Conservation (phyloP, 345 rosid species). For the Noccaea caerulescens region DNA sequence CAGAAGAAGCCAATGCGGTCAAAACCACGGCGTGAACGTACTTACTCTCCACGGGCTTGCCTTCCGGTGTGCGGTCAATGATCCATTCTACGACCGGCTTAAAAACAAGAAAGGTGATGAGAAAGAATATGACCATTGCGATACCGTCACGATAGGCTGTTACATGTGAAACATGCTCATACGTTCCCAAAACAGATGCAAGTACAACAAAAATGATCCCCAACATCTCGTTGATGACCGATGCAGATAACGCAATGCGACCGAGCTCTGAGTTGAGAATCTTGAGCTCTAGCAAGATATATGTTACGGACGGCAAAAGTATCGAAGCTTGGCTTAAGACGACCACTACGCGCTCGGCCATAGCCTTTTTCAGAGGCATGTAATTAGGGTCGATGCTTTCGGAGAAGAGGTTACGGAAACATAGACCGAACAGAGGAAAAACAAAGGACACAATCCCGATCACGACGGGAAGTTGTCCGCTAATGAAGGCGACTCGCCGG, state of each 20-base stretch:
- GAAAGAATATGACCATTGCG: neutral
- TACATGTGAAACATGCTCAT: slow-evolving; percentile 2
- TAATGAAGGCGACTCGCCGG: slow-evolving; percentile 22
- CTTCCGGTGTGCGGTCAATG: slow-evolving; percentile 42
- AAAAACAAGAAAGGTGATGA: slow-evolving; percentile 17
- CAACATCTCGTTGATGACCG: slow-evolving; percentile 21
- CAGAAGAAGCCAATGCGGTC: slow-evolving; percentile 31
- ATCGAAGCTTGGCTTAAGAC: slow-evolving; percentile 16
- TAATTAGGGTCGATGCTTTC: slow-evolving; percentile 25
- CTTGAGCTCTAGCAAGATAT: slow-evolving; percentile 32
- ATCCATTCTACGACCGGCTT: slow-evolving; percentile 38
- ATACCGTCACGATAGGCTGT: slow-evolving; percentile 14
- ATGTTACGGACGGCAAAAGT: slow-evolving; percentile 29
- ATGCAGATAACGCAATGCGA: slow-evolving; percentile 35
- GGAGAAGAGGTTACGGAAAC: neutral
- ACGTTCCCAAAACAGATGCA: neutral
- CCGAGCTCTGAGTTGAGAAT: slow-evolving; percentile 39
- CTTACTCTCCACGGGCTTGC: slow-evolving; percentile 22
- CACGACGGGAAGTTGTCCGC: slow-evolving; percentile 30
- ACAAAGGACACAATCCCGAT: slow-evolving; percentile 23
- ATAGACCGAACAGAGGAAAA: slow-evolving; percentile 15
- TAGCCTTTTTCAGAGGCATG: slow-evolving; percentile 11
- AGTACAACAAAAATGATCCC: slow-evolving; percentile 3
- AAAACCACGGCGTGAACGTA: slow-evolving; percentile 33
- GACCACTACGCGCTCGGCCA: slow-evolving; percentile 20